These are phyloP conservation scores for Hyaloscypha bicolor DNA, from an alignment of 495 filamentous ascomycete genomes.

Conservation along the genomic window DNA sequence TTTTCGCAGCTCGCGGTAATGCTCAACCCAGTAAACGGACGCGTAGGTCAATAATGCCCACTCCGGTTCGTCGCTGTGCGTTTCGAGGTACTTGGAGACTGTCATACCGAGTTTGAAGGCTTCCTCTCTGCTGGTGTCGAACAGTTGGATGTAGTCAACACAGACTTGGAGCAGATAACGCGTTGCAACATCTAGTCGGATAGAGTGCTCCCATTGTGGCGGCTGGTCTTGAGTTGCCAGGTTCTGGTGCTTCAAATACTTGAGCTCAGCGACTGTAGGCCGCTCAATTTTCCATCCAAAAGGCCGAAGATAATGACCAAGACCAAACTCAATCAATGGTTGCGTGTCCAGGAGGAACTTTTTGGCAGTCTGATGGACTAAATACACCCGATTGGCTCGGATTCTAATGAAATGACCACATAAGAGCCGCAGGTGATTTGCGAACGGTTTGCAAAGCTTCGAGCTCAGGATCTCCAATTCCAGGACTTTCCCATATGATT, in stretches of 20 bases:
- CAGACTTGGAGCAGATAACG: constrained; percentile 1
- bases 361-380: neutral
- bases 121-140: neutral
- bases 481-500: neutral
- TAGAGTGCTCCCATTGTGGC: neutral
- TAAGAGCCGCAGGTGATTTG: neutral
- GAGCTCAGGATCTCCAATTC: neutral
- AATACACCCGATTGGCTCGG: neutral
- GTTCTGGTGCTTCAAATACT: neutral
- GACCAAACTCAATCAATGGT: neutral
- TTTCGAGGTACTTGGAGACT: neutral
- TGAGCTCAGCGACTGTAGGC: neutral
- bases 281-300: constrained; percentile 2
- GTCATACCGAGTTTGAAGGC: neutral
- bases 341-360: neutral
- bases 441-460: constrained; percentile 6
- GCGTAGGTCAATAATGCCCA: constrained; percentile 2
- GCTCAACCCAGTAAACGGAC: neutral
- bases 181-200: neutral
- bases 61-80: neutral
- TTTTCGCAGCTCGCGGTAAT: constrained; percentile 1
- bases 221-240: neutral
- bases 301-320: neutral
- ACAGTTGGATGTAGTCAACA: neutral
- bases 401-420: constrained; percentile 3